Evolutionary conservation across 2,329 filamentous ascomycete genomes (phyloP).

Genomic region (Penicillium janthinellum): DNA sequence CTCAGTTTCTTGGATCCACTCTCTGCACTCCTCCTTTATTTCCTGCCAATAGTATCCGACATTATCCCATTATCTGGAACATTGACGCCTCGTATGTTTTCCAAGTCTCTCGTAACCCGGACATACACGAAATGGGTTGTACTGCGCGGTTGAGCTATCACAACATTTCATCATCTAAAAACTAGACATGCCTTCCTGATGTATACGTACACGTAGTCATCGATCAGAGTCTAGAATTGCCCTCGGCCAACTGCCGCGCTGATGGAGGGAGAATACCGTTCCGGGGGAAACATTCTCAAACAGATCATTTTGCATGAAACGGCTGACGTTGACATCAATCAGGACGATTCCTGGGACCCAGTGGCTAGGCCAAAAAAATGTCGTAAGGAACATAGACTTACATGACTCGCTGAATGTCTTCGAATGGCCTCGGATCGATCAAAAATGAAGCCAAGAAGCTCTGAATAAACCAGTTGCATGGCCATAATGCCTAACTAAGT

Average conservation of each 20-base stretch:
- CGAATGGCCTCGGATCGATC: not conserved
- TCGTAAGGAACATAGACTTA: not conserved
- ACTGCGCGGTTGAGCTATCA: too few relatives aligned
- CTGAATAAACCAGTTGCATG: not conserved
- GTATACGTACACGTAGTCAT: not conserved
- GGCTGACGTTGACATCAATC: not conserved
- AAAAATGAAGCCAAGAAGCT: not conserved
- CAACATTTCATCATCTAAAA: too few relatives aligned
- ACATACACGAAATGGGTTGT: too few relatives aligned
- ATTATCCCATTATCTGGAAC: too few relatives aligned
- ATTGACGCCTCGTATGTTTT: too few relatives aligned
- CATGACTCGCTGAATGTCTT: not conserved
- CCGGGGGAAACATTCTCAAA: not conserved
- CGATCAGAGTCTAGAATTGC: not conserved
- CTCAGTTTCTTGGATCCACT: too few relatives aligned
- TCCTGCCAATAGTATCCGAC: too few relatives aligned
- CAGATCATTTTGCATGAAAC: slow-evolving; percentile 1
- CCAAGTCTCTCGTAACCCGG: too few relatives aligned
- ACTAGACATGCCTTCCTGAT: not conserved
- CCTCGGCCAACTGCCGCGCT: not conserved
- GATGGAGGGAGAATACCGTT: not conserved
- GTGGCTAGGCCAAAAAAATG: not conserved
- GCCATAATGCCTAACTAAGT: not conserved
- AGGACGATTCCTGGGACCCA: not conserved
- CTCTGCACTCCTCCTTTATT: too few relatives aligned